A percentile compares a stretch with the other conserved stretches of the same genome.
These are phyloP conservation scores for Apiotrichum veenhuisii DNA, from an alignment of 1,284 basidiomycete species.

Conservation along the genomic window DNA sequence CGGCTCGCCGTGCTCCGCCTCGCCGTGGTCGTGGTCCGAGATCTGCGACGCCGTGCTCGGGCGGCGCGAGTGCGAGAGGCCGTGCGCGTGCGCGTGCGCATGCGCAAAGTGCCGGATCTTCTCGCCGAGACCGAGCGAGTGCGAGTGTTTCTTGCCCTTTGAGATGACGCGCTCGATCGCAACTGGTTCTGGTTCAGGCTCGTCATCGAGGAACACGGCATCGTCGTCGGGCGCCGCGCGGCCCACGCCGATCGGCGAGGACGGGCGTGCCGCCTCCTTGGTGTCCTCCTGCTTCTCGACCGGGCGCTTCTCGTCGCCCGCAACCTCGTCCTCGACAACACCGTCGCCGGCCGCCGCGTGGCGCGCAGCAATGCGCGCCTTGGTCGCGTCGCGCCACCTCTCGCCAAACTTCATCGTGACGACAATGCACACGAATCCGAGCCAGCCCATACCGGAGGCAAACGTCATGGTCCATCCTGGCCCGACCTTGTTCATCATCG, in stretches of 20 bases:
- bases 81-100: too few species aligned
- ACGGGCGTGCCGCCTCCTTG: neutral
- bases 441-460: constrained; percentile 49
- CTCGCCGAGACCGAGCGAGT: neutral
- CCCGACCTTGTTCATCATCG: constrained; percentile 57
- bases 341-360: constrained; percentile 11
- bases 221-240: neutral
- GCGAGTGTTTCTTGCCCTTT: neutral
- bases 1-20: constrained; percentile 23
- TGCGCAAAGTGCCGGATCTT: neutral
- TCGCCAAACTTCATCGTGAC: constrained; percentile 30
- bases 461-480: constrained; percentile 57
- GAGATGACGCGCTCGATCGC: neutral
- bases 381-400: constrained; percentile 33
- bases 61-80: neutral
- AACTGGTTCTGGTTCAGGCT: neutral
- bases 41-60: neutral
- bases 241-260: neutral
- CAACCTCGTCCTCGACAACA: neutral
- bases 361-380: constrained; percentile 12
- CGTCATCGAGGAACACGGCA: constrained; percentile 1
- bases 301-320: neutral
- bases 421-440: constrained; percentile 15
- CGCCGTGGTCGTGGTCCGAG: constrained; percentile 11
- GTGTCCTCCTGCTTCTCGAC: constrained; percentile 1